Base-by-base conservation (phyloP, 306 rosid genomes). In the Sophora flavescens region DNA sequence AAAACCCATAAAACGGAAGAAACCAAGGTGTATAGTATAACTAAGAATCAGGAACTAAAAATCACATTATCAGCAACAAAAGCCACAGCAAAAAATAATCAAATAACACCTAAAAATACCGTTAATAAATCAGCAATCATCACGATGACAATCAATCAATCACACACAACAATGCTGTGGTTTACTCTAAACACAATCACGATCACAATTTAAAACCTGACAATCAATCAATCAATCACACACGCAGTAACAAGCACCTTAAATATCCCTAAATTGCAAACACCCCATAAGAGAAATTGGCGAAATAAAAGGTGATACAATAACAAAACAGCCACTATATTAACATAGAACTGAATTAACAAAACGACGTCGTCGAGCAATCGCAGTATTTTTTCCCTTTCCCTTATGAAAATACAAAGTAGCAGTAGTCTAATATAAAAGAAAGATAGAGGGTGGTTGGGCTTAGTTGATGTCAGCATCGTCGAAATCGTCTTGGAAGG, bases 401-500 rank as follows among this genome's bases (percentile, higher is more conserved):
- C 61, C 39, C 41, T 30, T 62, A 14, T 18, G 6, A 66, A 60
- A 68, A 15, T 4, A 33, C 22, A 10, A 56, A 18, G 65, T 9
- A 45, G 2, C n/a, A 5, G 41, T 10, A 35, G 52, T 70, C 51
- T 35, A 75, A 63, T 36, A 14, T 47, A 45, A 61, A 7, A 5
- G 18, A 65, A 13, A 1, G 1, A 35, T 4, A 35, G 4, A 35
- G 3, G 32, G 32, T 30, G 32, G 32, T 30, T 30, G 32, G 32
- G 32, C 3, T 30, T 66, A 90, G 22, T 87, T 91, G 87, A 93
- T 89, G 78, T 93, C 93, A 26, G 91, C 73, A 56, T 93, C 96
- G 28, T 93, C 96, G 83, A 93, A 93, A 56, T 93, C 98, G 16
- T 93, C 97, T 17, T 85, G 72, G 80, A 93, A 93, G 58, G 64